Evolutionary conservation across 148 eudicot genomes (phyloP).

Genomic region (Persicaria maculosa): DNA sequence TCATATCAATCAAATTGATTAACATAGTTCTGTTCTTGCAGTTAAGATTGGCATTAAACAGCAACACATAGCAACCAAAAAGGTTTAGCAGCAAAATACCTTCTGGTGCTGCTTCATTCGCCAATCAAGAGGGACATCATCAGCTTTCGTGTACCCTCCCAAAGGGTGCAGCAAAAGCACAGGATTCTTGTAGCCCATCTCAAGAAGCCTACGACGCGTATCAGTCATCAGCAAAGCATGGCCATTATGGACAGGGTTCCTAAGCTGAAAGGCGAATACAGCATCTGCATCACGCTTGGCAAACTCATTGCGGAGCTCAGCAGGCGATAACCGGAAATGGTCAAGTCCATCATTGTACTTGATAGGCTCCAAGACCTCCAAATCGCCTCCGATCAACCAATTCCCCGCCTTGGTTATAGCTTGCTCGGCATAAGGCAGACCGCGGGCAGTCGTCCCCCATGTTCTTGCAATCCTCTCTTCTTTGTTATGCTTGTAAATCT

Average conservation of each 20-base stretch:
- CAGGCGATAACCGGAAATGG: conserved; percentile 65
- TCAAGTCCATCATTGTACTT: conserved; percentile 83
- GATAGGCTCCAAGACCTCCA: conserved; percentile 72
- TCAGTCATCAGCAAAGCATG: conserved; percentile 92
- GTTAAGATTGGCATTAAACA: not conserved
- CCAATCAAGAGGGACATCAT: conserved; percentile 90
- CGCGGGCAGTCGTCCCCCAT: conserved; percentile 94
- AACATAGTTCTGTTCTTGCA: not conserved
- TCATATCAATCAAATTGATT: not conserved
- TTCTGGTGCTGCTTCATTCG: conserved; percentile 95
- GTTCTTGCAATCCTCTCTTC: conserved; percentile 91
- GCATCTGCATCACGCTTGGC: conserved; percentile 74
- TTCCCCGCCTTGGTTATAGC: conserved; percentile 68
- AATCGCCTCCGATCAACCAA: conserved; percentile 87
- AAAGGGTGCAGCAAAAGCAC: conserved; percentile 78
- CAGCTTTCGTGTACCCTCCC: conserved; percentile 88
- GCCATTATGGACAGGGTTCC: conserved; percentile 94
- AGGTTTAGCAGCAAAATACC: conserved; percentile 61
- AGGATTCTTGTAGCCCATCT: conserved; percentile 91
- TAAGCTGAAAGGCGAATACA: conserved; percentile 90
- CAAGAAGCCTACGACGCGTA: conserved; percentile 75
- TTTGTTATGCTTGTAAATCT: conserved; percentile 91
- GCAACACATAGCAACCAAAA: not conserved
- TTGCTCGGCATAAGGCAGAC: conserved; percentile 77
- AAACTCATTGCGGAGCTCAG: conserved; percentile 64